Evolutionary conservation across 2,329 filamentous ascomycete genomes (phyloP), one percentile per base, ranked within the genome.

Genomic region (Pestalotiopsis sp.): DNA sequence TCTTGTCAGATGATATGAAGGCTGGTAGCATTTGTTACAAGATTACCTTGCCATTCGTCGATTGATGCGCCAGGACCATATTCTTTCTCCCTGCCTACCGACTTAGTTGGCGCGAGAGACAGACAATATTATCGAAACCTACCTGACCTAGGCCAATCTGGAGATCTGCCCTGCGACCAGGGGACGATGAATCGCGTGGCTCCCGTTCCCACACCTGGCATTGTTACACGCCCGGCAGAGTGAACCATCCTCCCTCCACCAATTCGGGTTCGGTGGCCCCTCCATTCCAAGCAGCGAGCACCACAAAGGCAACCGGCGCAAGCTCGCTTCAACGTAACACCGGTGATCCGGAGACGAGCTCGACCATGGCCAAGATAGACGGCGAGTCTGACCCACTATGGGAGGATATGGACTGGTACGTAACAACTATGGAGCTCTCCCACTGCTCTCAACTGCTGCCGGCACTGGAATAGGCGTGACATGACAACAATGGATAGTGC

Each of bases 351-450:
- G 75, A 71, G 66, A 36, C 27, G 59, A 72, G 70, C 68, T 68
- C 66, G 73, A 74, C 70, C 68, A 83, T 82, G 78, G 78, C 78
- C 65, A 80, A 80, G 70, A 74, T 80, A 74, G 83, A 87, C 78
- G 79, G 79, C 74, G 84, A 85, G 66, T 75, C 84, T 68, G 89
- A 90, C 83, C 86, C 86, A 84, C 83, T 90, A 85, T 94, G 92
- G 92, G 90, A 93, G 77, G 87, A 93, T 79, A 86, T 93, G 76
- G 89, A 93, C 82, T 92, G 91, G 92, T 93, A 87, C 77, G 89
- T 85, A 63, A 36, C 31, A 36, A 69, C 36, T 60, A 56, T 20
- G 63, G 45, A 13, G 52, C 63, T 20, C 52, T 36, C n/a, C 60
- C 58, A 52, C 62, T 45, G 52, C 17, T 36, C 65, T 38, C 60